Evolutionary conservation across 1,284 basidiomycete species (phyloP), one percentile per base, ranked within the genome.

Genomic region (Ustilago cynodontis): DNA sequence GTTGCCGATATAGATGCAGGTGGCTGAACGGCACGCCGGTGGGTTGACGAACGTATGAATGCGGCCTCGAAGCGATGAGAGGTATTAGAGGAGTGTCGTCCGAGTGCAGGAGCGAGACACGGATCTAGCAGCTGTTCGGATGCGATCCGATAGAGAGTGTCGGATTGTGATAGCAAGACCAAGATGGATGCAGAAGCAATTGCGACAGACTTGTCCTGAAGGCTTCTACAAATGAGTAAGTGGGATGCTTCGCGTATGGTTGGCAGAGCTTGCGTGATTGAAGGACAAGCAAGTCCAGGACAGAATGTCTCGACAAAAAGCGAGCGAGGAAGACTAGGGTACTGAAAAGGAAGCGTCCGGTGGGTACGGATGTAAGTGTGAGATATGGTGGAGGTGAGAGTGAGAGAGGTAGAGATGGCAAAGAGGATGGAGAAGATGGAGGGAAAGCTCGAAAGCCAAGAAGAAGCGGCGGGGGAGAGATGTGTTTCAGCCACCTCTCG

Each of bases 381-480:
- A 43, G 41, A 22, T 43, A 43, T 43, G 41, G 41, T 43, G 41
- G 41, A 43, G 41, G 41, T 43, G 50, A 33, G n/a, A 24, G 35
- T 11, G 7, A 3, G 43, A 35, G 43, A 49, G 56, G n/a, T 18
- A 26, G 43, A 41, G 18, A 43, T 41, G 18, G 7, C 13, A 35
- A 28, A n/a, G 35, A 41, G 53, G 16, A 54, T 20, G 53, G 39
- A 37, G 10, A 55, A 35, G n/a, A 35, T 33, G 31, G 14, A 29
- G 20, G 31, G 11, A 33, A 33, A 41, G 20, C 11, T 11, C 16
- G 54, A 43, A n/a, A 26, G 47, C 20, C 24, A 33, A 18, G n/a
- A 18, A 51, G 22, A 14, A 41, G n/a, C 20, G 45, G 35, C 14
- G 14, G 35, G 3, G 35, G 20, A 13, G 31, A 59, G 43, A 29